Evolutionary conservation across 805 yeast species (phyloP), one percentile per base, ranked within the genome.

Genomic region (Kodamaea fukazawae): DNA sequence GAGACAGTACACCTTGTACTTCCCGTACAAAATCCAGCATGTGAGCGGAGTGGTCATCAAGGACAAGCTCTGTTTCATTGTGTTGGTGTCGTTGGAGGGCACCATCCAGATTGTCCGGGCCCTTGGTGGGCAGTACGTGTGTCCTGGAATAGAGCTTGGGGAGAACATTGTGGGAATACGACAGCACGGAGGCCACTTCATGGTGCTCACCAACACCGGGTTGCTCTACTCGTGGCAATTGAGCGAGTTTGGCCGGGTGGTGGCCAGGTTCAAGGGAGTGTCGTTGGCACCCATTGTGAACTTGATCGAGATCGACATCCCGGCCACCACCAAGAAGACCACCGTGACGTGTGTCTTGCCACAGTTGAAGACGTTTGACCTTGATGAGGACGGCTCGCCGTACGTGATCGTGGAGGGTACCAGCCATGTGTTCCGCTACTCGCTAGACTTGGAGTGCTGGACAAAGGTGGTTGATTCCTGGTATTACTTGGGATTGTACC

Each of bases 31-130:
- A 38, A 73, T 73, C 26, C 73, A 76, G 27, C 73, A 78, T 34
- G 73, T 70, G n/a, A 41, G 62, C 2, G 73, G 73, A 2, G 42
- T 69, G 4, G 43, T 63, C 4, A 39, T 71, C 17, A 60, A 57
- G 27, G 54, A 59, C 3, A 49, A 50, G 16, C 62, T 67, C 7
- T 49, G 53, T 11, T 79, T 65, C 49, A 75, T 81, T 67, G 73
- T 74, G 8, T 54, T 79, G 15, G 69, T 82, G 0, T 78, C 86
- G 0, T 81, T 80, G 34, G 65, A 72, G 22, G 89, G 89, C 0
- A 58, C 77, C 0, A 48, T 82, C 10, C 70, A 74, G 44, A 46
- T 78, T 0, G 49, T 73, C 6, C 57, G 73, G 1, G 64, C 74
- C 0, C 56, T 60, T 5, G 48, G 70, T 5, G 86, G 86, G 0